A percentile compares a stretch with the other conserved stretches of the same genome.
phyloP scores from a whole-genome alignment of 2,329 filamentous ascomycete genomes.

The Nemania serpens region DNA sequence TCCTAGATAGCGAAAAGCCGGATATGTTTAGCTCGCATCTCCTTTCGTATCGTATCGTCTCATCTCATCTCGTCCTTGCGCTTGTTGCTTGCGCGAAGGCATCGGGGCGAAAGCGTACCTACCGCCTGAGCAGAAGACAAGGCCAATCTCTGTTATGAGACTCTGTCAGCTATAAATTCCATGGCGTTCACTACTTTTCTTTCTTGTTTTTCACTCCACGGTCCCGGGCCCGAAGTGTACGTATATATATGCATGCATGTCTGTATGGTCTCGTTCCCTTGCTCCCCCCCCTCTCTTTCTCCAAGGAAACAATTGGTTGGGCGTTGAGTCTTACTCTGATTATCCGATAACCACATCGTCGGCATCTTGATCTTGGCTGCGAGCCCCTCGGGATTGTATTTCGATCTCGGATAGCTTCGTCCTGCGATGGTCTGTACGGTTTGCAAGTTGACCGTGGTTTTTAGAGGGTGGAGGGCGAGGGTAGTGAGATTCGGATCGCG shows the following conservation, averaged over 20 bases:
- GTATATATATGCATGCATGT: no score
- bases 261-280: not conserved
- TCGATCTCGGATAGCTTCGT: conserved; percentile 8
- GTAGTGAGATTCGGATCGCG: no score
- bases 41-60: not conserved
- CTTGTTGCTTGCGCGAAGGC: conserved; percentile 25
- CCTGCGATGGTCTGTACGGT: not conserved
- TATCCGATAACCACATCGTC: conserved; percentile 94
- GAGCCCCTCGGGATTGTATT: conserved; percentile 30
- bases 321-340: conserved; percentile 73
- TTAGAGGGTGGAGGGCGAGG: no score
- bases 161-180: conserved; percentile 7
- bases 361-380: conserved; percentile 69
- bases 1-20: conserved; percentile 56
- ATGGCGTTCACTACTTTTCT: not conserved
- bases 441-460: no score
- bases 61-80: conserved; percentile 16
- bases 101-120: conserved; percentile 50
- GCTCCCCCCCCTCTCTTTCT: not conserved
- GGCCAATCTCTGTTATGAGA: conserved; percentile 76
- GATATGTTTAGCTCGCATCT: conserved; percentile 16
- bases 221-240: not conserved
- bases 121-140: conserved; percentile 98
- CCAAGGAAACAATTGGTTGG: not conserved
- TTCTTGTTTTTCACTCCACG: no score